A percentile compares a stretch with the other conserved stretches of the same genome.
phyloP scores from a whole-genome alignment of 2,329 filamentous ascomycete genomes.

The Ophiognomonia clavigignenti-juglandacearum region DNA sequence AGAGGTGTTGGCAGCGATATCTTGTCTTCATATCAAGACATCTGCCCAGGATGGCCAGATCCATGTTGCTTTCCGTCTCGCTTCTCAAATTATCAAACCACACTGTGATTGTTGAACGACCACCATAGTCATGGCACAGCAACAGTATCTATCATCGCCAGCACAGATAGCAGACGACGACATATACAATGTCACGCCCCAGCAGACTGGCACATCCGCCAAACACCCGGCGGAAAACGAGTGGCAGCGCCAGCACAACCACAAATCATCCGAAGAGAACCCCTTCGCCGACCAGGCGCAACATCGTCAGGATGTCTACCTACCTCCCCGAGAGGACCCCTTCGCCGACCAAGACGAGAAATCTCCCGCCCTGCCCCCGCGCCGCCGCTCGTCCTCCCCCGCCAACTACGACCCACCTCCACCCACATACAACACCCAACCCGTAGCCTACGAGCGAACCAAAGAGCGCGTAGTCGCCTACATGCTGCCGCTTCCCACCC shows the following conservation, averaged over 20 bases:
- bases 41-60: too few relatives aligned
- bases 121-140: not conserved
- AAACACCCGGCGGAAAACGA: too few relatives aligned
- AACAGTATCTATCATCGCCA: not conserved
- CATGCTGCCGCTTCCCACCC: constrained; percentile 5
- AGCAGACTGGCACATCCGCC: not conserved
- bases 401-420: not conserved
- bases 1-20: too few relatives aligned
- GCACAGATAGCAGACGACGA: not conserved
- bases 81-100: too few relatives aligned
- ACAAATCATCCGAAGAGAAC: too few relatives aligned
- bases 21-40: too few relatives aligned
- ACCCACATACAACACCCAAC: not conserved
- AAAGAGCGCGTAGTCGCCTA: constrained; percentile 1
- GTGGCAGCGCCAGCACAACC: too few relatives aligned
- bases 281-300: too few relatives aligned
- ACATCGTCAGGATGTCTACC: not conserved
- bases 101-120: not conserved
- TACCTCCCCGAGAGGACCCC: not conserved
- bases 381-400: not conserved
- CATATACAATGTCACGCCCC: not conserved
- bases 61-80: too few relatives aligned
- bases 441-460: not conserved
- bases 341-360: not conserved
- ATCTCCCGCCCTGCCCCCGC: not conserved